Evolutionary conservation across 2,329 filamentous ascomycete species (phyloP), one percentile per base, ranked within the genome.

Genomic region (Aspergillus neotritici): DNA sequence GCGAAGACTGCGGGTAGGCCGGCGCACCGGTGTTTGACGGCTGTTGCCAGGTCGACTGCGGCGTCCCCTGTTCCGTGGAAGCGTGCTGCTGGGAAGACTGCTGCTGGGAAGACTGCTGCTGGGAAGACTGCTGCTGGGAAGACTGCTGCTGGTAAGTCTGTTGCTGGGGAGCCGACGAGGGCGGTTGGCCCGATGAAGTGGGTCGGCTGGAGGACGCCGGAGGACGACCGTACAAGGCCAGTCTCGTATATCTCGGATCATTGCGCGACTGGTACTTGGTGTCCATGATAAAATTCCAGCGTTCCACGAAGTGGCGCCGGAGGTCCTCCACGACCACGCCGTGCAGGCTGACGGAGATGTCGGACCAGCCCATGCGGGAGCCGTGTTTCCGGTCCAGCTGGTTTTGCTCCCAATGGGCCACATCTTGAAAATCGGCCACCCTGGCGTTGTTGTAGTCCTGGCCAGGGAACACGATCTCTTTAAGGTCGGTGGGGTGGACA

Each of bases 391-490:
- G 79, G 57, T 94, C 85, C 14, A 96, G 77, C 60, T 94, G 88
- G 65, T 95, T 95, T 49, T 89, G 79, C 50, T 91, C 78, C 80
- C 84, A 94, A 49, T 93, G 77, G 14, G 78, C 68, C 15, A 91
- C 86, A 54, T 87, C 80, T 35, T 82, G 75, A 63, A 93, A 91
- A 64, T 93, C 90, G 61, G 86, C 85, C 29, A 94, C 81, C 40
- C 82, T 76, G 16, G 88, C 87, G 54, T 95, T 94, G 69, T 95
- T 95, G 71, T 87, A 95, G 57, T 95, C 90, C 61, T 95, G 90
- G 1, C 90, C 89, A 0, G 88, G 87, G 64, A 91, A 95, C 9
- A 95, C 66, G 34, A 87, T 87, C 17, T 78, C 72, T 46, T 87
- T 80, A 16, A 94, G 62, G 62, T 94, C 79, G 3, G 79, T 80